phyloP scores from a whole-genome alignment of 1,284 basidiomycete species.

The Puccinia brachypodii region DNA sequence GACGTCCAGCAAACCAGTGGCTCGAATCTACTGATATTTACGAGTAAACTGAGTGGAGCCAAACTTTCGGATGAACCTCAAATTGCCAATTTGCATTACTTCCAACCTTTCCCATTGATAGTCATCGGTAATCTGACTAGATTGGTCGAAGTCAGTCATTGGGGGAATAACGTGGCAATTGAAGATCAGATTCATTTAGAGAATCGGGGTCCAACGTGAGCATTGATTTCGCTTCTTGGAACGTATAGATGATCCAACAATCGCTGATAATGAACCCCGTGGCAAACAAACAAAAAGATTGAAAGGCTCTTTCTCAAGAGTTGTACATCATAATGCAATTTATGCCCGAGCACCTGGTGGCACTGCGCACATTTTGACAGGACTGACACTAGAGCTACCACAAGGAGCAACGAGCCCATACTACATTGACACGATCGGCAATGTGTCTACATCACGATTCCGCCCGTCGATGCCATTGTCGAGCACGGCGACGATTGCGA shows the following conservation, averaged over 20 bases:
- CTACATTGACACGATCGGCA: slow-evolving; percentile 87
- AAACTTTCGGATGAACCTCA: slow-evolving; percentile 63
- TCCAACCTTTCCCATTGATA: slow-evolving; percentile 74
- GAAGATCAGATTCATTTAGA: slow-evolving; percentile 80
- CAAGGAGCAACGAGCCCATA: slow-evolving; percentile 76
- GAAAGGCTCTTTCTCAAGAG: slow-evolving; percentile 91
- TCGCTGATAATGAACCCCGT: too few species aligned
- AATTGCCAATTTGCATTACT: slow-evolving; percentile 73
- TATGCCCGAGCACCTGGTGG: slow-evolving; percentile 65
- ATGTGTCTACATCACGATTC: slow-evolving; percentile 91
- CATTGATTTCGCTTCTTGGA: slow-evolving; percentile 49
- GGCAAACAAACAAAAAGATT: slow-evolving; percentile 71
- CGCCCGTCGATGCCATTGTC: slow-evolving; percentile 58
- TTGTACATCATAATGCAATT: slow-evolving; percentile 74
- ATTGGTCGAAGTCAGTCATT: slow-evolving; percentile 87
- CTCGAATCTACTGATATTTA: slow-evolving; percentile 23
- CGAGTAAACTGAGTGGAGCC: not conserved
- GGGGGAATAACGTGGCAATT: slow-evolving; percentile 91
- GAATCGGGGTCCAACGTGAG: slow-evolving; percentile 84
- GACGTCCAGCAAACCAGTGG: slow-evolving; percentile 32
- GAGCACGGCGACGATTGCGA: slow-evolving; percentile 47
- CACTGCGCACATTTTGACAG: slow-evolving; percentile 70
- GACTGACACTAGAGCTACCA: slow-evolving; percentile 74
- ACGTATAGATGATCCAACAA: not conserved
- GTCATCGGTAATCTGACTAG: slow-evolving; percentile 73